Base-by-base conservation (phyloP, 768 basidiomycete genomes). In the Cyclocybe aegerita region DNA sequence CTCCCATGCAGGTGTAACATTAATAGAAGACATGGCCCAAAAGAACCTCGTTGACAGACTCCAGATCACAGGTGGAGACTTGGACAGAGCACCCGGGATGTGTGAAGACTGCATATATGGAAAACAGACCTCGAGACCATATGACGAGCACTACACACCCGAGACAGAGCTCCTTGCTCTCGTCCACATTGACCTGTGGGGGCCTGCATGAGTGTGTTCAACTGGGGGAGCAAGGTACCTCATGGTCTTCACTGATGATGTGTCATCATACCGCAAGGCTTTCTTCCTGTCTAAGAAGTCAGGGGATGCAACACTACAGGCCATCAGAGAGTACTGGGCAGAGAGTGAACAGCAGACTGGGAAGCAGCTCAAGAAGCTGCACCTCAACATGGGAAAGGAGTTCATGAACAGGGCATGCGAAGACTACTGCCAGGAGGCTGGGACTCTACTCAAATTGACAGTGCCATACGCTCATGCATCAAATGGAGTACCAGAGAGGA, bases 401-500 rank as follows among this genome's bases (percentile, higher is more conserved):
- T 59, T 59, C 42, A 37, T 33, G 9, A 55, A 50, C 12, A 23
- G 16, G 7, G 30, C 30, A 12, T 53, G 48, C 51, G 38, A 46
- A 6, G 39, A 9, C 0, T 53, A 46, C 37, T 35, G 5, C 1
- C 15, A 4, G 9, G 23, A 50, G 12, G 7, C 43, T n/a, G 51
- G 57, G 2, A 59, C 56, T 10, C 35, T 8, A 4, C 39, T 50
- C 31, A 56, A 70, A 42, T 54, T 49, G 0, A 68, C 63, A 0
- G 56, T 59, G 0, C 59, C 65, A 1, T 56, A 72, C 52, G 60
- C 65, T 0, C 67, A 65, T 1, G 37, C 61, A 2, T 60, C 66
- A 34, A 72, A 73, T 38, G 67, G 70, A 0, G 50, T 62, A 0
- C 66, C 60, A 0, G 66, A 74, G 45, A 57, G 60, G 0, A 43